phyloP scores from a whole-genome alignment of 2,329 filamentous ascomycete genomes.

The Fusarium praegraminearum region DNA sequence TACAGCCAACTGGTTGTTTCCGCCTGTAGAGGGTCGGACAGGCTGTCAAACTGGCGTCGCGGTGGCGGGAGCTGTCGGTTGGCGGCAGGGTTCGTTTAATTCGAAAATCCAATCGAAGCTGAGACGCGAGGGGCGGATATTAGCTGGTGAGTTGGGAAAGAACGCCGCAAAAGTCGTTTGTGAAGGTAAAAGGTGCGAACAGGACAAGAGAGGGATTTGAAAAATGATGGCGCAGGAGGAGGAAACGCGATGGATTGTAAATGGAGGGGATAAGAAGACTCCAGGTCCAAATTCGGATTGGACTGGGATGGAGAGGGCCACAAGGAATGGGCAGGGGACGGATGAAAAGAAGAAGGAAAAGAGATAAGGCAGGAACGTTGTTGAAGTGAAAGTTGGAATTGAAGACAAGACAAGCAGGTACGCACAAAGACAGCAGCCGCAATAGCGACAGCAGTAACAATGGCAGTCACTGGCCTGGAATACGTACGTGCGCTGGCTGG shows the following conservation, averaged over 20 bases:
- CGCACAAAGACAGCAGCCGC: slow-evolving; percentile 7
- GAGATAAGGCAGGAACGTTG: slow-evolving; percentile 33
- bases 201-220: slow-evolving; percentile 25
- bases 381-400: slow-evolving; percentile 34
- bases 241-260: slow-evolving; percentile 33
- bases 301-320: slow-evolving; percentile 34
- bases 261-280: slow-evolving; percentile 38
- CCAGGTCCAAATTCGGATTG: slow-evolving; percentile 35
- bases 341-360: slow-evolving; percentile 34
- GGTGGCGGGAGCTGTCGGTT: slow-evolving; percentile 35
- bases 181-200: slow-evolving; percentile 19
- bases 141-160: slow-evolving; percentile 24
- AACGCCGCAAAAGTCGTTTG: slow-evolving; percentile 21
- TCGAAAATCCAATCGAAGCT: slow-evolving; percentile 41
- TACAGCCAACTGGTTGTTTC: slow-evolving; percentile 35
- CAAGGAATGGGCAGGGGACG: slow-evolving; percentile 36
- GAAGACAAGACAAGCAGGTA: slow-evolving; percentile 16
- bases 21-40: slow-evolving; percentile 38
- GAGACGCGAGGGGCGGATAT: slow-evolving; percentile 24
- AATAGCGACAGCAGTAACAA: slow-evolving; percentile 12
- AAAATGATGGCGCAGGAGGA: slow-evolving; percentile 37
- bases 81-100: slow-evolving; percentile 37
- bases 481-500: slow-evolving; percentile 41
- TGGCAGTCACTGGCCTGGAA: slow-evolving; percentile 17
- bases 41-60: slow-evolving; percentile 37